phyloP scores from a whole-genome alignment of 257 asterid genomes.

The Solanum lycopersicoides region DNA sequence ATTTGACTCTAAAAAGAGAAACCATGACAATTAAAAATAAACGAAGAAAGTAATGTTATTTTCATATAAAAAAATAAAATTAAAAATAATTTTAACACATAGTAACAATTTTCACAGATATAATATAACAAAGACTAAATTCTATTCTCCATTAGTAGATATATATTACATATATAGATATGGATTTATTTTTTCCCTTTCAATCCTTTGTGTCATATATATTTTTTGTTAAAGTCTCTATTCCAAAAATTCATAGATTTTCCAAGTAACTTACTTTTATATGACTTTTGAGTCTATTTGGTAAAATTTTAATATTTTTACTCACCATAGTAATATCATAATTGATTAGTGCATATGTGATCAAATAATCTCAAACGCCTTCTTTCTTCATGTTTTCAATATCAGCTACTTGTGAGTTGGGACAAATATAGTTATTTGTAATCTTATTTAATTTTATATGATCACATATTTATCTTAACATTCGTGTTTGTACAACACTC shows the following conservation, averaged over 20 bases:
- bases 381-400: background rate
- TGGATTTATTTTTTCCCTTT: background rate
- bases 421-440: background rate
- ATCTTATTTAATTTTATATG: background rate
- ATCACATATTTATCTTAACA: background rate
- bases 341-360: background rate
- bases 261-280: background rate
- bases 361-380: background rate
- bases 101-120: background rate
- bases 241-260: background rate
- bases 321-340: background rate
- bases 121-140: background rate
- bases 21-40: no score
- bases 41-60: background rate
- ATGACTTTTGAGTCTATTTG: background rate
- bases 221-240: background rate
- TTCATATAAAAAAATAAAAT: background rate
- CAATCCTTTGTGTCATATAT: background rate
- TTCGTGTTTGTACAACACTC: no score
- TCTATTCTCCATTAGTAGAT: background rate
- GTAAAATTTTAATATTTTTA: background rate
- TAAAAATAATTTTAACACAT: background rate
- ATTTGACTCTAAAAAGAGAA: no score
- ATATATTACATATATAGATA: background rate
- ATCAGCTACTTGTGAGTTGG: background rate